Evolutionary conservation across 148 eudicot genomes (phyloP), one percentile per base, ranked within the genome.

Genomic region (Diospyros lotus): DNA sequence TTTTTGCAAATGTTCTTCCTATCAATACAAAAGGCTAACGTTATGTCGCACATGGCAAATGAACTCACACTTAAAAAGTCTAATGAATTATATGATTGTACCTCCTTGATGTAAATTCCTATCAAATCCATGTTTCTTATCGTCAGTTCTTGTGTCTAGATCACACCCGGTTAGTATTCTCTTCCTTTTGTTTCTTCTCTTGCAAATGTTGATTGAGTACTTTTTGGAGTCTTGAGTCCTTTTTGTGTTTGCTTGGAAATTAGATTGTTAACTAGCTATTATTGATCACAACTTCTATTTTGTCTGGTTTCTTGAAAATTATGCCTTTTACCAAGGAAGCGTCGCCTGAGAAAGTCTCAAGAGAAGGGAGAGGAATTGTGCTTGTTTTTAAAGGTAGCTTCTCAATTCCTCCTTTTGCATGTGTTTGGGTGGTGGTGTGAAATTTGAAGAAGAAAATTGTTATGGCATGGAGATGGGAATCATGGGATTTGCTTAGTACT

Each of bases 121-220:
- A 70, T 80, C 5, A 87, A 91, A 67, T 94, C 98, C 12, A 94
- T 94, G 98, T 94, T 97, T 53, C 89, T 89, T 53, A 92, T 94
- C 44, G 98, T 97, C 1, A 97, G 98, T 10, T 94, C 98, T 42
- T 92, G 96, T 76, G 98, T 97, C 59, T 94, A 94, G 79, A 94
- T 94, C 81, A 97, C 98, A 6, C 98, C 98, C 72, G 98, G 98
- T 94, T 79, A 64, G 92, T 84, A 6, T 7, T 1, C 60, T 54
- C 18, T 9, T 51, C 40, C 42, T 71, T 9, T 41, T 38, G 38
- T 55, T 15, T 14, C 28, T 15, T 42, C 15, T 53, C 11, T 18
- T 38, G n/a, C 58, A 48, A 10, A 48, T 59, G 56, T 77, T 76
- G 2, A 12, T 3, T 42, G 41, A 42, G 1, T 58, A 2, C 10